Base-by-base conservation (phyloP, 345 rosid genomes). In the Angophora floribunda region DNA sequence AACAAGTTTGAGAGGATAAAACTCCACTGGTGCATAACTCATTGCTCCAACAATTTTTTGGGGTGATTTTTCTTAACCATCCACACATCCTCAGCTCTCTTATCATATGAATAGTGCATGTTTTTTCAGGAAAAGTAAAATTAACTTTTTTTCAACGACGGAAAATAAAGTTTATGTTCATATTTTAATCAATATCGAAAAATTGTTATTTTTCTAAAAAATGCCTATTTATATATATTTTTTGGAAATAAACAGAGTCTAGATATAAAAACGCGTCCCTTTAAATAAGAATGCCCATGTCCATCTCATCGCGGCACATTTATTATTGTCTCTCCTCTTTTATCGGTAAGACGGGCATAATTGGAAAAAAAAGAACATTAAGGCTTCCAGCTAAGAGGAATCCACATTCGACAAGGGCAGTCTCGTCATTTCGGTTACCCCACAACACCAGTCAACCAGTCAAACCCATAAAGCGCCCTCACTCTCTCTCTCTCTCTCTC, bases 21-120 rank as follows among this genome's bases (percentile, higher is more conserved):
- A 55, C 12, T 0, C 7, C 0, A 1, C 0, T 3, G 19, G 28
- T 55, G 61, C 9, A 55, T 55, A 21, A 9, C 28, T 55, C 9
- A 55, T 22, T 0, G 61, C 11, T 22, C 17, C 0, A 0, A 55
- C 28, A 55, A 22, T 8, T 55, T 55, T 55, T 55, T 55, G 9
- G 13, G 12, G 28, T 22, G 28, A 55, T 55, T 55, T 55, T 52
- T 55, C 8, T 47, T 55, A 36, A 36, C 41, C 0, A 1, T 55
- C 2, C 21, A 55, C 12, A 55, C 22, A 0, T 55, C 21, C 12
- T 55, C 9, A 1, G 1, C 47, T 47, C 13, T 70, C 5, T 0
- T 17, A 9, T 17, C 26, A 17, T 11, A 70, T 36, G 47, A 36
- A 17, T 19, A 70, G 6, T 19, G 22, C 47, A 19, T 4, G 78